phyloP scores from a whole-genome alignment of 1,139 yeast genomes.

The Williopsis jadinii region DNA sequence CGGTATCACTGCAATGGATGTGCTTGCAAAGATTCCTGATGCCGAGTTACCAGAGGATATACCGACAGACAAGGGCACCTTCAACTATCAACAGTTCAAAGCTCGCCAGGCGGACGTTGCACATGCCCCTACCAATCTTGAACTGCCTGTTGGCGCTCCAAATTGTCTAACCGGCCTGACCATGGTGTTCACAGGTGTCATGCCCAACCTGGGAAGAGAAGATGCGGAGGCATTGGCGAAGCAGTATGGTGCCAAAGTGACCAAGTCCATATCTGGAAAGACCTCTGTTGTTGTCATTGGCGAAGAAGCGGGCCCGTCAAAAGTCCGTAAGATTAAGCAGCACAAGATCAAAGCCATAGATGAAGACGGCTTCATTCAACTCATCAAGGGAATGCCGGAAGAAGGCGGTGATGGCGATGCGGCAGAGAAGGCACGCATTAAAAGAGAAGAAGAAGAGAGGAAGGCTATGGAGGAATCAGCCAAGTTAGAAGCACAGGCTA shows the following conservation, averaged over 20 bases:
- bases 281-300: slow-evolving; percentile 91
- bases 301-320: slow-evolving; percentile 96
- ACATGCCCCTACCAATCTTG: slow-evolving; percentile 27
- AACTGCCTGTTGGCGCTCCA: slow-evolving; percentile 70
- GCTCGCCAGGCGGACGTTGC: slow-evolving; percentile 31
- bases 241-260: slow-evolving; percentile 89
- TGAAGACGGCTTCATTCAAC: slow-evolving; percentile 77
- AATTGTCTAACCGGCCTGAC: slow-evolving; percentile 83
- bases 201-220: slow-evolving; percentile 74
- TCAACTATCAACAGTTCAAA: slow-evolving; percentile 47
- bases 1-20: slow-evolving; percentile 39
- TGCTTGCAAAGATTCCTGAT: slow-evolving; percentile 58
- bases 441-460: slow-evolving; percentile 61
- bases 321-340: slow-evolving; percentile 71
- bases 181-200: slow-evolving; percentile 86
- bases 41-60: slow-evolving; percentile 57
- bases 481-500: slow-evolving; percentile 35
- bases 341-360: slow-evolving; percentile 72
- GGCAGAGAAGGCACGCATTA: slow-evolving; percentile 66
- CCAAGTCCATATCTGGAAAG: slow-evolving; percentile 77
- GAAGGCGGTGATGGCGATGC: slow-evolving; percentile 82
- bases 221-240: slow-evolving; percentile 73
- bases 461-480: slow-evolving; percentile 44
- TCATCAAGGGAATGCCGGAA: slow-evolving; percentile 76
- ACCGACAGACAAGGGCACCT: slow-evolving; percentile 35